Evolutionary conservation across 306 rosid genomes (phyloP).

Genomic region (Ormosia emarginata): DNA sequence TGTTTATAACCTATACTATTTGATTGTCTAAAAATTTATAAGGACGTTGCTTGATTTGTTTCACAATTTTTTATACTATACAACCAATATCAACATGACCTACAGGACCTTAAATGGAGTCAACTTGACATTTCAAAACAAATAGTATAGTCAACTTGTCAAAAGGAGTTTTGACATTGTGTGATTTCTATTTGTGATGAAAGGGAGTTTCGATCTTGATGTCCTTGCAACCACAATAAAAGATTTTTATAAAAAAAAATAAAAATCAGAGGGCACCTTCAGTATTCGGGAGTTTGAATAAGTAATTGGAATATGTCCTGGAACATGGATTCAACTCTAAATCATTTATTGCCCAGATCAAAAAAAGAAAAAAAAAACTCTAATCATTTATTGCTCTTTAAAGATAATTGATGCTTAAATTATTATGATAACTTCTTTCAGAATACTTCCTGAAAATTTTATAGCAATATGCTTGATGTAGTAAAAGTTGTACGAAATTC

Average conservation of each 20-base stretch:
- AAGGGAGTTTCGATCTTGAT: neutral
- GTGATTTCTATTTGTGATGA: neutral
- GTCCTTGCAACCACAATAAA: slow-evolving; percentile 2
- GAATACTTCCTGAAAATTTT: neutral
- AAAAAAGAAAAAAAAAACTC: too few species aligned
- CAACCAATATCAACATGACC: neutral
- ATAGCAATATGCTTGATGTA: neutral
- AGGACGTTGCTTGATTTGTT: neutral
- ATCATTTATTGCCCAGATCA: too few species aligned
- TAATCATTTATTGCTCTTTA: neutral
- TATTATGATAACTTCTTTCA: too few species aligned
- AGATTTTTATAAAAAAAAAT: neutral
- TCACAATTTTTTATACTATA: neutral
- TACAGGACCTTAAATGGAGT: neutral
- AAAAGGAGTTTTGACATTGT: neutral
- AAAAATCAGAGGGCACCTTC: neutral
- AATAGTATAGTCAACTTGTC: neutral
- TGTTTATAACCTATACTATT: neutral
- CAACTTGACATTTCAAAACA: slow-evolving; percentile 2
- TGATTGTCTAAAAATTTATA: neutral
- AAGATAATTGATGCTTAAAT: neutral
- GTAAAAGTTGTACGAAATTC: neutral
- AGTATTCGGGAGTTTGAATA: neutral
- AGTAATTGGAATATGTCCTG: neutral
- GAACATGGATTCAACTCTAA: neutral